These are phyloP conservation scores for Linum trigynum DNA, from an alignment of 345 rosid species.

Conservation along the genomic window DNA sequence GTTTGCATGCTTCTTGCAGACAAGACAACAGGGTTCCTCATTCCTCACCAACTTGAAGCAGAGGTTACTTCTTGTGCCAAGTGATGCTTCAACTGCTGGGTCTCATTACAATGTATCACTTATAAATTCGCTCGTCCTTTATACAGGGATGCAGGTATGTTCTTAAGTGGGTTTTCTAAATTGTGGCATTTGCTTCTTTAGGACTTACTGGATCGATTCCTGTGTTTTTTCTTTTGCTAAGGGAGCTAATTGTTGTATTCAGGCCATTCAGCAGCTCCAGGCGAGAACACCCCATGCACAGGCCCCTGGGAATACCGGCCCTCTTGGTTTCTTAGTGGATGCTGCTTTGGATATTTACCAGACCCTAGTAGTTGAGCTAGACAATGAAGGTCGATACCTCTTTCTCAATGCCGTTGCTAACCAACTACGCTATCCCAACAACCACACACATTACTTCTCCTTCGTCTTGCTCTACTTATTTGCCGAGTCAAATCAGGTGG, in stretches of 20 bases:
- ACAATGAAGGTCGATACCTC: slow-evolving; percentile 94
- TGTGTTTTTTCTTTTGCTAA: not conserved
- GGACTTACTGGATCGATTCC: not conserved
- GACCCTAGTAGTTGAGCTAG: slow-evolving; percentile 69
- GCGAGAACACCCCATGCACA: slow-evolving; percentile 60
- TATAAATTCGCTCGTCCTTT: slow-evolving; percentile 93
- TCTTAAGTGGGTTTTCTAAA: not conserved
- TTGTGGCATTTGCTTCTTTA: not conserved
- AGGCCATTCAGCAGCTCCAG: slow-evolving; percentile 81
- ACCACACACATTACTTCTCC: slow-evolving; percentile 96
- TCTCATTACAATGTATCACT: slow-evolving; percentile 80
- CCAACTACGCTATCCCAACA: slow-evolving; percentile 96
- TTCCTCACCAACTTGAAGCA: slow-evolving; percentile 76
- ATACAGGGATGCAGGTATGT: slow-evolving; percentile 95
- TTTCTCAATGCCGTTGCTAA: slow-evolving; percentile 89
- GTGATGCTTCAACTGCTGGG: slow-evolving; percentile 80
- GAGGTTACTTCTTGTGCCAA: slow-evolving; percentile 58
- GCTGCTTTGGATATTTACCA: slow-evolving; percentile 89
- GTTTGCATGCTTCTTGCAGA: slow-evolving; percentile 29
- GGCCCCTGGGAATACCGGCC: slow-evolving; percentile 39
- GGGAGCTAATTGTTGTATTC: slow-evolving; percentile 6
- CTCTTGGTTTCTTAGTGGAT: slow-evolving; percentile 38
- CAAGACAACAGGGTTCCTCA: slow-evolving; percentile 60
- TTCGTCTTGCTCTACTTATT: slow-evolving; percentile 77
- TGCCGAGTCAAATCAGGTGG: slow-evolving; percentile 74